Conservation (phyloP, 495 filamentous ascomycete species). For the Penicillium cosmopolitanum region DNA sequence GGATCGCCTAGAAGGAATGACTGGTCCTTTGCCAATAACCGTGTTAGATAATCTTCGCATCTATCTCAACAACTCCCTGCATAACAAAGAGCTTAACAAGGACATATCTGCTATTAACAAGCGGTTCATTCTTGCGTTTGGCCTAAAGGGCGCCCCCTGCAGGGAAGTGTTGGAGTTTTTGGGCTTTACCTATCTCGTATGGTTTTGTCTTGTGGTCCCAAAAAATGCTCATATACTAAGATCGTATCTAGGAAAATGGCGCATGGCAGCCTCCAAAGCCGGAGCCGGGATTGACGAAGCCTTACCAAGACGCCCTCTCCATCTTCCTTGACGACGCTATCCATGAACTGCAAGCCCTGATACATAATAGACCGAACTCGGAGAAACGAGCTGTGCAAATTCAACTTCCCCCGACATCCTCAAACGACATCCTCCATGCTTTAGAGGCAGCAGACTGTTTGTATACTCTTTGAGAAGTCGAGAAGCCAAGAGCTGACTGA, state of each 20-base stretch:
- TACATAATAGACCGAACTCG: constrained; percentile 43
- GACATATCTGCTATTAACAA: constrained; percentile 70
- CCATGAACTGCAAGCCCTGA: constrained; percentile 54
- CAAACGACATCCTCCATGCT: constrained; percentile 44
- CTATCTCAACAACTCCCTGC: constrained; percentile 66
- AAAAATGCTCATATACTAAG: constrained; percentile 17
- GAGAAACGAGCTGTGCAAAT: constrained; percentile 48
- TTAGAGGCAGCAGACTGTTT: constrained; percentile 56
- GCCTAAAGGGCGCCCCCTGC: constrained; percentile 58
- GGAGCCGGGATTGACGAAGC: constrained; percentile 34
- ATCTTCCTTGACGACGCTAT: constrained; percentile 59
- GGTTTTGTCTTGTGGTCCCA: background rate
- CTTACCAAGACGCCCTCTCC: constrained; percentile 48
- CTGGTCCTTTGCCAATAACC: constrained; percentile 47
- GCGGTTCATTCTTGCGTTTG: constrained; percentile 70
- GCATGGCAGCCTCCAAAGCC: constrained; percentile 53
- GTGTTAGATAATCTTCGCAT: constrained; percentile 59
- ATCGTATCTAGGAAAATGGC: constrained; percentile 32
- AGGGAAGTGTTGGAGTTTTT: constrained; percentile 64
- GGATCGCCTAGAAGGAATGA: constrained; percentile 58
- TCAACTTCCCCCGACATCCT: constrained; percentile 32
- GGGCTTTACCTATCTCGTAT: constrained; percentile 52
- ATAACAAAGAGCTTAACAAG: constrained; percentile 47
- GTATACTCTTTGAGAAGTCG: constrained; percentile 11
- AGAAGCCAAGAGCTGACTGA: constrained; percentile 5